phyloP scores from a whole-genome alignment of 2,329 filamentous ascomycete species.

The Fusarium sulawesiense region DNA sequence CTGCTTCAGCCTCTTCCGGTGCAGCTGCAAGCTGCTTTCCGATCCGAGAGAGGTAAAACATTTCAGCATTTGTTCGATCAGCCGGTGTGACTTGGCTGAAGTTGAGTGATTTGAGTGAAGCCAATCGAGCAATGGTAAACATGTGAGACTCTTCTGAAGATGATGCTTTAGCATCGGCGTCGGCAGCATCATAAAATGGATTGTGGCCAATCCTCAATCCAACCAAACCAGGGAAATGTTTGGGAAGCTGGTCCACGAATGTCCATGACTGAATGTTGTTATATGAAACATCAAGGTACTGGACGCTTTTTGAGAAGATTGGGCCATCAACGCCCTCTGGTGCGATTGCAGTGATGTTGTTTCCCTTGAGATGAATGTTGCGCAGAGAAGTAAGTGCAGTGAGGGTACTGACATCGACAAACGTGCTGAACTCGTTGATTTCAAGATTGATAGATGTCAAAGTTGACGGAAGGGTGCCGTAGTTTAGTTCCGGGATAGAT shows the following conservation, averaged over 20 bases:
- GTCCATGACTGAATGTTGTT: conserved; percentile 77
- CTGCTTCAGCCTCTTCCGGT: conserved; percentile 62
- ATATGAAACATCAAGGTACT: conserved; percentile 78
- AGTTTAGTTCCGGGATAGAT: conserved; percentile 58
- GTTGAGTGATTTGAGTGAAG: conserved; percentile 75
- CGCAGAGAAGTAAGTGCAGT: conserved; percentile 63
- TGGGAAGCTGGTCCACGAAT: conserved; percentile 76
- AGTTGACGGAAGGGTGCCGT: conserved; percentile 58
- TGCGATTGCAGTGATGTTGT: conserved; percentile 68
- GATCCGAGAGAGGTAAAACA: conserved; percentile 91
- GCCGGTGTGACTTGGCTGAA: conserved; percentile 76
- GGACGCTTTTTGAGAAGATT: conserved; percentile 65
- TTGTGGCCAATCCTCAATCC: conserved; percentile 87
- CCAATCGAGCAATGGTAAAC: conserved; percentile 83
- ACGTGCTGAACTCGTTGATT: conserved; percentile 73
- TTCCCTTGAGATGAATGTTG: conserved; percentile 79
- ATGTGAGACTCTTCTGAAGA: conserved; percentile 86
- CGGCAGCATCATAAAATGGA: conserved; percentile 75
- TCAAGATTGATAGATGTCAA: conserved; percentile 76
- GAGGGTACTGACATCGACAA: conserved; percentile 69
- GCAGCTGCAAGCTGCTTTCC: conserved; percentile 76
- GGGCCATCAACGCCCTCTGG: conserved; percentile 49
- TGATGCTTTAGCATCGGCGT: conserved; percentile 55
- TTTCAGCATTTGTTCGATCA: conserved; percentile 88
- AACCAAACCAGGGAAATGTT: conserved; percentile 76